A percentile compares a stretch with the other conserved stretches of the same genome.
phyloP scores from a whole-genome alignment of 2,329 filamentous ascomycete species.

The Venturia nashicola region DNA sequence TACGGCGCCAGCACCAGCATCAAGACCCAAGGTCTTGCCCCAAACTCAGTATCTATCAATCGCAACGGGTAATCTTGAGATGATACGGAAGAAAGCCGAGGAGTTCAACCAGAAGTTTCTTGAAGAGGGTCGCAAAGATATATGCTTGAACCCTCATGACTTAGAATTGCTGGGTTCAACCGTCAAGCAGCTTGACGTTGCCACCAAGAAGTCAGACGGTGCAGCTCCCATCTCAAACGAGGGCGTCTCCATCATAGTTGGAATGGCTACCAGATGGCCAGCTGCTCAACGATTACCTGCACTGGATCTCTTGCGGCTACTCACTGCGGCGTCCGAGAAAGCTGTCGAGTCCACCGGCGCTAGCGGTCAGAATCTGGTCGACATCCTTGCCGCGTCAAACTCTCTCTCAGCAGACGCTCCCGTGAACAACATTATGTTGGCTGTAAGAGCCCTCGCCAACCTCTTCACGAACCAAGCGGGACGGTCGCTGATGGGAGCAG shows the following conservation, averaged over 20 bases:
- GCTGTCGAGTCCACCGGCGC: constrained; percentile 49
- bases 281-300: constrained; percentile 68
- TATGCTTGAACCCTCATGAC: constrained; percentile 62
- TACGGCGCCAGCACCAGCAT: constrained; percentile 22
- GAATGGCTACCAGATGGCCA: constrained; percentile 68
- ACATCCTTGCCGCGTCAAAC: constrained; percentile 40
- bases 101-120: constrained; percentile 65
- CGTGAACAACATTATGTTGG: constrained; percentile 80
- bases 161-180: constrained; percentile 49
- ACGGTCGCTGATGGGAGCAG: constrained; percentile 41
- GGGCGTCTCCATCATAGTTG: constrained; percentile 54
- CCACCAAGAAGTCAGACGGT: constrained; percentile 28
- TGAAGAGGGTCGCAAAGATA: constrained; percentile 56
- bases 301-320: constrained; percentile 76
- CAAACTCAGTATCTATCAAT: constrained; percentile 72
- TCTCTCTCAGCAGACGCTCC: constrained; percentile 36
- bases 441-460: constrained; percentile 68
- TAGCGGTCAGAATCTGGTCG: constrained; percentile 43
- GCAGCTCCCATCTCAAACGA: constrained; percentile 30
- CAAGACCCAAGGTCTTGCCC: constrained; percentile 52
- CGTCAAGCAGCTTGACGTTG: constrained; percentile 49
- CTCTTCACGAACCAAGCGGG: constrained; percentile 68
- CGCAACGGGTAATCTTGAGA: constrained; percentile 54
- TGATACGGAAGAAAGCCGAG: constrained; percentile 64
- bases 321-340: constrained; percentile 54